phyloP scores from a whole-genome alignment of 345 rosid species.

The Eucalyptus tenuipes region DNA sequence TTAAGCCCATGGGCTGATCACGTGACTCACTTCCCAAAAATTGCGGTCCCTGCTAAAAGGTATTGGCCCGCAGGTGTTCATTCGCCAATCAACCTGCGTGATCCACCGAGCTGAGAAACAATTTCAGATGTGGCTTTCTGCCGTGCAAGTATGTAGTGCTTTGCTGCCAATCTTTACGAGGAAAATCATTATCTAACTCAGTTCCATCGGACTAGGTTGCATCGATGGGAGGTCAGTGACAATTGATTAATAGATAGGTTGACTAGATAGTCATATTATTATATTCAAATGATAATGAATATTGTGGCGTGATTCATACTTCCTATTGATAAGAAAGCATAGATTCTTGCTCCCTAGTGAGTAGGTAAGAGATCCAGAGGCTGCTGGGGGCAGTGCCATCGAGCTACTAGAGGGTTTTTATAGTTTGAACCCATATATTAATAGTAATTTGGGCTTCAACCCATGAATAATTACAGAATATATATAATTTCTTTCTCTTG shows the following conservation, averaged over 20 bases:
- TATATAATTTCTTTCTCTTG: no score
- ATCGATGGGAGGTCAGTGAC: neutral
- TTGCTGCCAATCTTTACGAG: neutral
- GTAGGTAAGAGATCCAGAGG: neutral
- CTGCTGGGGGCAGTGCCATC: rapidly evolving
- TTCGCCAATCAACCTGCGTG: neutral
- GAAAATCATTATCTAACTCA: neutral
- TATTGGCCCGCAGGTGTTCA: neutral
- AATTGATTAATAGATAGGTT: neutral
- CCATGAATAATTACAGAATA: neutral
- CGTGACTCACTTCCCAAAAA: neutral
- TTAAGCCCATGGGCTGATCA: neutral
- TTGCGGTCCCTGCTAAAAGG: neutral
- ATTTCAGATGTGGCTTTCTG: neutral
- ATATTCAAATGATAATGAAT: neutral
- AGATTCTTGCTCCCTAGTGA: neutral
- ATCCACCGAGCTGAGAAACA: neutral
- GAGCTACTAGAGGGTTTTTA: no score
- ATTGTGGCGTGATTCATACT: neutral
- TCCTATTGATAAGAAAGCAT: no score
- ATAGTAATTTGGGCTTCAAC: neutral
- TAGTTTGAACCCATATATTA: neutral
- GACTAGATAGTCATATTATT: neutral
- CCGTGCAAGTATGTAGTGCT: neutral
- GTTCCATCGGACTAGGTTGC: neutral